Base-by-base conservation (phyloP, 768 basidiomycete species). In the Mycena vulgaris region DNA sequence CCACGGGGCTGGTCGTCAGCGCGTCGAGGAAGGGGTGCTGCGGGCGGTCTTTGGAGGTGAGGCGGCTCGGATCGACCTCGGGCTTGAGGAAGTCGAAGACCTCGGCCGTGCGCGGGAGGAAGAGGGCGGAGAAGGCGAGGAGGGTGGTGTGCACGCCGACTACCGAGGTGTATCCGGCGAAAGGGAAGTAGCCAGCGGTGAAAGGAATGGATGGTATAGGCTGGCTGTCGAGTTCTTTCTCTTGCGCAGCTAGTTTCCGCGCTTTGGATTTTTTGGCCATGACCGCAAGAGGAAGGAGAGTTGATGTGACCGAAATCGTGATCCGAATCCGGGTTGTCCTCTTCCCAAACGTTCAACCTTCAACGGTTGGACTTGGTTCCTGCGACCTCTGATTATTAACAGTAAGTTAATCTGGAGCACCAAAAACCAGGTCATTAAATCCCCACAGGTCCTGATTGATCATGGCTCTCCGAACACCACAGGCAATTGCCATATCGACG, bases 11-110 rank as follows among this genome's bases (percentile, higher is more conserved):
- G 3, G 81, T 75, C 0, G 95, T 95, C 69, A 96, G 78, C 2
- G 88, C 83, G 45, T 87, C 89, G 25, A 95, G 80, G 79, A 94
- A 93, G 2, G 86, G 86, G 68, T 90, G 89, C 75, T 95, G 93
- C 14, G 93, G 93, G 62, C 88, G 85, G 74, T 93, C 92, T 8
- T 78, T 79, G 5, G 87, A 88, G 4, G 84, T 83, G 7, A 78
- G 65, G 33, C 80, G 78, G 23, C 75, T 75, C 31, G 76, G 68
- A 68, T 82, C 79, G 75, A 80, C 74, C 56, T 74, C 69, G 13
- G 79, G 76, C 3, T 75, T 75, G 33, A 80, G 79, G n/a, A 83
- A 75, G 16, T 79, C 81, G 66, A 84, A 81, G 28, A 89, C 76
- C 51, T 84, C 82, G 3, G 85, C 83, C 21, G 86, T 88, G 57